Conservation (phyloP, 352 stramenopile species). For the Phytophthora pinifolia region DNA sequence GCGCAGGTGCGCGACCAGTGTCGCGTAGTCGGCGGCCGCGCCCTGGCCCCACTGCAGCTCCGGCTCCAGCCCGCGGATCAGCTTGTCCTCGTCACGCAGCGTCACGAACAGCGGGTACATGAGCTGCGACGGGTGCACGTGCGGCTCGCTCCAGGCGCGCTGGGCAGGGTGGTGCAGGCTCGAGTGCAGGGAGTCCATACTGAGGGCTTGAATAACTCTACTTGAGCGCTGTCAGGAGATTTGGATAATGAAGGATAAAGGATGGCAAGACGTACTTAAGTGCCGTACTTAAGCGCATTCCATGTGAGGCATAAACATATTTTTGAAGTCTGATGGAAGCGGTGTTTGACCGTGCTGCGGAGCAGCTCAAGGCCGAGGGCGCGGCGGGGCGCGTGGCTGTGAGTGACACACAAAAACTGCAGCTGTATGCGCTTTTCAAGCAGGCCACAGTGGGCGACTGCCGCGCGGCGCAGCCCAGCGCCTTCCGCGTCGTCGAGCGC, state of each 20-base stretch:
- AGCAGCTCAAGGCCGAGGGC: conserved; percentile 39
- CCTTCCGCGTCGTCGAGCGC: conserved; percentile 58
- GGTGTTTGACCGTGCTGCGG: conserved; percentile 50
- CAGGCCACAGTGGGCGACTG: conserved; percentile 74
- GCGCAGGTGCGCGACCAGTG: conserved; percentile 75
- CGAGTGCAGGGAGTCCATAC: conserved; percentile 63
- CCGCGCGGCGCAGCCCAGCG: conserved; percentile 45
- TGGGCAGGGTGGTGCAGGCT: conserved; percentile 81
- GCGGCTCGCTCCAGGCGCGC: conserved; percentile 85
- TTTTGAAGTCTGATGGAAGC: conserved; percentile 42
- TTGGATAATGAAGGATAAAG: too few relatives aligned
- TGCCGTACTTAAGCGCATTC: background rate
- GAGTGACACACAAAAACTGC: conserved; percentile 73
- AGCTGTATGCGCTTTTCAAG: conserved; percentile 81
- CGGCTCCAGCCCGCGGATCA: conserved; percentile 78
- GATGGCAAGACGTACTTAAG: background rate
- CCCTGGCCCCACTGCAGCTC: conserved; percentile 85
- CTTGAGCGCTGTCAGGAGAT: conserved; percentile 8
- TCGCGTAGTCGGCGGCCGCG: conserved; percentile 60
- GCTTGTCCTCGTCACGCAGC: conserved; percentile 58
- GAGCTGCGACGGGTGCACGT: conserved; percentile 87
- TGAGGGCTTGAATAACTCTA: background rate
- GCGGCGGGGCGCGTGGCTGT: conserved; percentile 28
- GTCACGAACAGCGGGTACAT: conserved; percentile 92
- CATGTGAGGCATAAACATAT: conserved; percentile 5